phyloP scores from a whole-genome alignment of 768 basidiomycete genomes.

The Psilocybe tampanensis region DNA sequence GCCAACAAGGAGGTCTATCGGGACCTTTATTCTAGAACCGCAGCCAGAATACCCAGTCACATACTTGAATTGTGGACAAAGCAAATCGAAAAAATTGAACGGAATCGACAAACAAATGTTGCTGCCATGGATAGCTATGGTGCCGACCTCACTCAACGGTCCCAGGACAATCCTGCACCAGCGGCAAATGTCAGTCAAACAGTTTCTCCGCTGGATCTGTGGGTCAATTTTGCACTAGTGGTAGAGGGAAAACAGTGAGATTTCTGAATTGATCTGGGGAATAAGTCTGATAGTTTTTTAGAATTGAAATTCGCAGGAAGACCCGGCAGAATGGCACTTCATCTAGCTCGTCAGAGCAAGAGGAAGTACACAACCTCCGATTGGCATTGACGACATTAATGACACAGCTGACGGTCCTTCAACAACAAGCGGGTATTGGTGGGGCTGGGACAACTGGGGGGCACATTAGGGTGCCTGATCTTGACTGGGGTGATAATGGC shows the following conservation, averaged over 20 bases:
- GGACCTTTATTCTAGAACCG: too few species aligned
- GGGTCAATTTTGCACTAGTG: neutral
- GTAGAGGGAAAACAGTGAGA: constrained; percentile 13
- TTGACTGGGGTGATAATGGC: neutral
- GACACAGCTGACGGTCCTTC: neutral
- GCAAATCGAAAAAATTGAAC: neutral
- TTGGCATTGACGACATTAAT: neutral
- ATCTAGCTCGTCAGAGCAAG: neutral
- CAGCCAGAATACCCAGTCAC: too few species aligned
- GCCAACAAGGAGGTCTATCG: too few species aligned
- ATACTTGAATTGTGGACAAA: neutral
- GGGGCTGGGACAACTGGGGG: neutral
- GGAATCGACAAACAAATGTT: neutral
- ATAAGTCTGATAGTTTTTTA: neutral
- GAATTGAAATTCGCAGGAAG: neutral
- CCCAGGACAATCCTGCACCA: too few species aligned
- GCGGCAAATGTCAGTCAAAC: too few species aligned
- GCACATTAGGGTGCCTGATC: neutral
- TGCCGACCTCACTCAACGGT: too few species aligned
- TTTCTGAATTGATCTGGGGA: neutral
- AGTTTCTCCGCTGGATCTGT: neutral
- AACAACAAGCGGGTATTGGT: neutral
- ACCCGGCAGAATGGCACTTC: neutral
- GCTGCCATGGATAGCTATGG: constrained; percentile 7
- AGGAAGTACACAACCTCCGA: neutral